Evolutionary conservation across 1,284 basidiomycete species (phyloP), one percentile per base, ranked within the genome.

Genomic region (Puccinia coronata): DNA sequence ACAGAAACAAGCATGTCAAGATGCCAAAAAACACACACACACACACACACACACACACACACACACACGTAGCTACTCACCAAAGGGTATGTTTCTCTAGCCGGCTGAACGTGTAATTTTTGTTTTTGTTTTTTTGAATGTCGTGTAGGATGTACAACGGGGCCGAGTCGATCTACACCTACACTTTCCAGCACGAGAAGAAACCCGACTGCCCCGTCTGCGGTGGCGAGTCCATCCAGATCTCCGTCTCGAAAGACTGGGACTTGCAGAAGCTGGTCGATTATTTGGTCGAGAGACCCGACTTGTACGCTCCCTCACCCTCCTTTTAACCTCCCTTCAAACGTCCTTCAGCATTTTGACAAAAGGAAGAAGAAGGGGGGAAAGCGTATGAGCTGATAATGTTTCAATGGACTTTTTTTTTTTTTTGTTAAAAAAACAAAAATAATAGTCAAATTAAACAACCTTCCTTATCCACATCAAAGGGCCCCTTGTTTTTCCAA

Each of bases 161-260:
- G 43, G 98, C 95, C 55, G 96, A 98, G 78, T 92, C 94, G 41
- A 91, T 99, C 8, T 99, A 99, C 87, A 97, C 96, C 0, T 97
- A 94, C 87, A 99, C 97, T 0, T 99, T 99, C 84, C 92, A 98
- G 87, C 93, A 97, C 86, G 94, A 98, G 87, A 92, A 92, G 85
- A 92, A 95, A 59, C 89, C 90, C 0, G 95, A 98, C 84, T 99
- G 97, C 86, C 96, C 96, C 1, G 97, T 99, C 4, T 99, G 97
- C 85, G 97, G 97, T 3, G 69, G 95, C 47, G 93, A 97, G 86
- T 88, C 92, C 0, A 87, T 94, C 47, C 90, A 92, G 71, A 88
- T 94, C 57, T 87, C 89, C 2, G 89, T 96, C 82, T 89, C 88
- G 75, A 88, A 88, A 41, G 92, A 93, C 12, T 90, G 90, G 88